Base-by-base conservation (phyloP, 306 rosid species). In the Adenanthera pavonina region DNA sequence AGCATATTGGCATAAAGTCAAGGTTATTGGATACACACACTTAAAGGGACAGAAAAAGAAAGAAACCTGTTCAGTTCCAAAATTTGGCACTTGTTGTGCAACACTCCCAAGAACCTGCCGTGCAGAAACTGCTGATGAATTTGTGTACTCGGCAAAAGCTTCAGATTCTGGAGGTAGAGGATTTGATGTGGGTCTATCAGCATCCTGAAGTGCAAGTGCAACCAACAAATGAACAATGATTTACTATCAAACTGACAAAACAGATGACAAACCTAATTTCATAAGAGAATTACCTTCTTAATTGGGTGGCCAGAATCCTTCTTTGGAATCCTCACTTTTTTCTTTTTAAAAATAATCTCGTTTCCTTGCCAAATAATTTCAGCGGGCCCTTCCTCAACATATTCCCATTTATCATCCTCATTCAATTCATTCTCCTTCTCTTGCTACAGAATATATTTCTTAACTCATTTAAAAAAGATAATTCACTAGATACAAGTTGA, bases 101-200 rank as follows among this genome's bases (percentile, higher is more conserved):
- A 92, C 90, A 52, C 83, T 86, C 61, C 88, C 87, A 6, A 85
- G 80, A 54, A 25, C 62, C 40, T 83, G 82, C 73, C 79, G 92
- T 47, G 84, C 61, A 25, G 88, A 72, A 70, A 38, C 38, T 36
- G 47, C 41, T 8, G 88, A 84, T 25, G 85, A 57, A 79, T 60
- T 80, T 44, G 65, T 59, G 43, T 83, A 47, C 79, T 75, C 88
- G 40, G 88, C 60, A 84, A 83, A 80, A 44, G 71, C 88, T 80
- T 89, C 81, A n/a, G 89, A 92, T 68, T 92, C 90, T 6, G 92
- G 99, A 74, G 97, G 97, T 59, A 95, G 87, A 80, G 99, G 99
- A 73, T 95, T 95, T 60, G 99, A 93, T 1, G 90, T 87, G 77
- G 97, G 97, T 82, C 89, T 88, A 77, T 86, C 78, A 56, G 81